Base-by-base conservation (phyloP, 345 rosid species). In the Dipteronia dyeriana region DNA sequence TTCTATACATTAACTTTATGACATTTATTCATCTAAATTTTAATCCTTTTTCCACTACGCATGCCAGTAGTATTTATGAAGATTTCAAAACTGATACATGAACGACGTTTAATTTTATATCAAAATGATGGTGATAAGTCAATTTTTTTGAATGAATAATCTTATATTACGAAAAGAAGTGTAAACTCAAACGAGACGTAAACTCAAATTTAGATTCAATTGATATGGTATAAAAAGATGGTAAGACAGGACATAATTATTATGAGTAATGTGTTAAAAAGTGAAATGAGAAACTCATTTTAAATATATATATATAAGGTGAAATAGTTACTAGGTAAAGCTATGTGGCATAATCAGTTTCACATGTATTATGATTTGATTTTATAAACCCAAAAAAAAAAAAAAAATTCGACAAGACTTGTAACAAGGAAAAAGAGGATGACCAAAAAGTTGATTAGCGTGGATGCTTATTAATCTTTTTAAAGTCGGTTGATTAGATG, bases 401-500 rank as follows among this genome's bases (percentile, higher is more conserved):
- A 20, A 41, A 14, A 26, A 39, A 67, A 1, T n/a, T 34, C 7
- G 70, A 71, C 51, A 67, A 60, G 65, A 25, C 56, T 76, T 13
- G 14, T 8, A 22, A 1, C 38, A 39, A 38, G 2, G 54, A 43
- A 47, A 74, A 62, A 61, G 22, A 8, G 53, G 29, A 20, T 14
- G 68, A 9, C 41, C 29, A 4, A 75, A 56, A 80, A 47, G 53
- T 16, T 66, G 4, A 59, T 75, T 62, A 54, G 72, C 0, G 74
- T 47, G 66, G 22, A n/a, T 78, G 84, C 53, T 73, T 73, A n/a
- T 73, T 73, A n/a, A 76, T 17, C 62, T 61, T 77, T 51, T 13
- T 19, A 7, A 75, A 57, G 85, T 78, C 68, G 71, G 79, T 66
- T 39, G 82, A 79, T 78, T 71, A 60, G 77, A 82, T 26, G 39